Evolutionary conservation across 306 rosid species (phyloP).

Genomic region (Herpetospermum pedunculosum): DNA sequence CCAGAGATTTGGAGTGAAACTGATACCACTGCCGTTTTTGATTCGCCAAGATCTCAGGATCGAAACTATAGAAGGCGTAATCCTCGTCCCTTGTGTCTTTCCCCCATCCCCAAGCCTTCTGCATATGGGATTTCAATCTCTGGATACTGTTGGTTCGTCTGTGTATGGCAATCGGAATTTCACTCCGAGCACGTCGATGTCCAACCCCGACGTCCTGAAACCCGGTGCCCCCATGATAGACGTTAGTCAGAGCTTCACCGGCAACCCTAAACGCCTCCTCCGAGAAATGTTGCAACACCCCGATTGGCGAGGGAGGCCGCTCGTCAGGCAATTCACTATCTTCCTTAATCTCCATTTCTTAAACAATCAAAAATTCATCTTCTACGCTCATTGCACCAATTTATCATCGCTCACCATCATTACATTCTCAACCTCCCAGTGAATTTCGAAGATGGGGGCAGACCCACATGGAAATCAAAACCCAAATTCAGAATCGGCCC

Average conservation of each 20-base stretch:
- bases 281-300: constrained; percentile 51
- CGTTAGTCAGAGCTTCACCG: constrained; percentile 43
- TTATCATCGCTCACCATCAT: constrained; percentile 11
- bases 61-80: constrained; percentile 21
- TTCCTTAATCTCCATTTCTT: constrained; percentile 51
- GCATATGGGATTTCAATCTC: constrained; percentile 49
- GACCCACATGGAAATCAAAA: constrained; percentile 15
- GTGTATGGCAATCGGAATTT: constrained; percentile 21
- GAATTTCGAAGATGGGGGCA: constrained; percentile 12
- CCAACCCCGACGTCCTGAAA: constrained; percentile 22
- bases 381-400: constrained; percentile 18
- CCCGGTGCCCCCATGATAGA: constrained; percentile 28
- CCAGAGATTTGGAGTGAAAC: constrained; percentile 75
- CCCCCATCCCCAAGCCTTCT: constrained; percentile 70
- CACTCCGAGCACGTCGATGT: constrained; percentile 65
- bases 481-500: constrained; percentile 4
- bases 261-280: constrained; percentile 55
- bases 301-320: constrained; percentile 27
- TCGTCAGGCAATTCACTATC: constrained; percentile 41
- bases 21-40: constrained; percentile 98
- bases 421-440: constrained; percentile 17
- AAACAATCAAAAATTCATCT: constrained; percentile 34
- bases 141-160: constrained; percentile 48
- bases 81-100: constrained; percentile 26
- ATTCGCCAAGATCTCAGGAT: constrained; percentile 83